A percentile compares a stretch with the other conserved stretches of the same genome.
phyloP scores from a whole-genome alignment of 495 filamentous ascomycete species.

The Annulohypoxylon maeteangense region DNA sequence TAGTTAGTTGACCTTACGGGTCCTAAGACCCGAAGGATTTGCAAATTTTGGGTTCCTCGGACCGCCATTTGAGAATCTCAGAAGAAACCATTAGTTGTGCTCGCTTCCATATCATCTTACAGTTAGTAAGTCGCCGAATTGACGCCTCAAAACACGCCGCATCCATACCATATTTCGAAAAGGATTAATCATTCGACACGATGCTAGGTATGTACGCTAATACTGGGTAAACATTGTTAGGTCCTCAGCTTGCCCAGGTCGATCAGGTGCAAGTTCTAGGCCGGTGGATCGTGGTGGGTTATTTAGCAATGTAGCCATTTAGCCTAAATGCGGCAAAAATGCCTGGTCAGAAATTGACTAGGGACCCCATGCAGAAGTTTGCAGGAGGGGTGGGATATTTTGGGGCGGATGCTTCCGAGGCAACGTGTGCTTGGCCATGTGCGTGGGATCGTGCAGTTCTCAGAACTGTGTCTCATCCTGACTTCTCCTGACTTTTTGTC shows the following conservation, averaged over 20 bases:
- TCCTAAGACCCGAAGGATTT: constrained; percentile 24
- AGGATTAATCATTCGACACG: constrained; percentile 28
- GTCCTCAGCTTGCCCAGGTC: constrained; percentile 12
- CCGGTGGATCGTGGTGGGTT: constrained; percentile 30
- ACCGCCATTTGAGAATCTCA: constrained; percentile 15
- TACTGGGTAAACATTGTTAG: constrained; percentile 10
- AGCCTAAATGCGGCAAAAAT: constrained; percentile 45
- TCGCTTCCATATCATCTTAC: constrained; percentile 12
- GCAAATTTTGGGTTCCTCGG: constrained; percentile 32
- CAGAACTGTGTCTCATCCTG: constrained; percentile 15
- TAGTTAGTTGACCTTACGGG: constrained; percentile 21
- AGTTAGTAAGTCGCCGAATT: constrained; percentile 19
- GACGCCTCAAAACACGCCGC: constrained; percentile 17
- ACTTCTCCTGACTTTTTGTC: not conserved
- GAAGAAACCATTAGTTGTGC: constrained; percentile 17
- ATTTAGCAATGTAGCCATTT: constrained; percentile 25
- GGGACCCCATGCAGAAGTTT: constrained; percentile 8
- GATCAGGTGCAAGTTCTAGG: constrained; percentile 28
- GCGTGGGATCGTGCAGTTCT: constrained; percentile 22
- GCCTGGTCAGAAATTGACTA: constrained; percentile 26
- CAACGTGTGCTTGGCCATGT: constrained; percentile 11
- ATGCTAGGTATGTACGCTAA: too few species aligned
- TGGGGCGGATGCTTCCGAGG: constrained; percentile 37
- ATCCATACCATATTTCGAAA: constrained; percentile 10
- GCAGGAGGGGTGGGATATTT: not conserved